These are phyloP conservation scores for Beta lomatogona DNA, from an alignment of 179 eudicot genomes.

Conservation along the genomic window DNA sequence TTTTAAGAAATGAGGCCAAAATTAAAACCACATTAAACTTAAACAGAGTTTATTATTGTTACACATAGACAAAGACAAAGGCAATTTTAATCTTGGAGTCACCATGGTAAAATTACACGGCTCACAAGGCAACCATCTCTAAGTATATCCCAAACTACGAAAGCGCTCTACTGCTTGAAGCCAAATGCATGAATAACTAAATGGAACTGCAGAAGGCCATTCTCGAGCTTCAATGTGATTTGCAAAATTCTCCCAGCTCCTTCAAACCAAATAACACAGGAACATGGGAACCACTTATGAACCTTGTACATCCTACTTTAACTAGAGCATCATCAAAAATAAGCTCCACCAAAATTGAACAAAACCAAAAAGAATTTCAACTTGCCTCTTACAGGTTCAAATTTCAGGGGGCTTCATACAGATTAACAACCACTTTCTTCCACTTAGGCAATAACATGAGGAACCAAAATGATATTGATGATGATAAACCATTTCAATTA, in stretches of 20 bases:
- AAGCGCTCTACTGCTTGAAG: neutral
- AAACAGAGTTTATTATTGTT: constrained; percentile 23
- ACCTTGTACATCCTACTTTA: constrained; percentile 51
- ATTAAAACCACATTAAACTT: neutral
- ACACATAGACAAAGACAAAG: constrained; percentile 9
- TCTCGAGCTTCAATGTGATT: constrained; percentile 19
- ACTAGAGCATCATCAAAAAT: constrained; percentile 54
- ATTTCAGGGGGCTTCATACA: constrained; percentile 13
- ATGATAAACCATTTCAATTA: neutral
- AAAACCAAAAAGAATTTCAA: constrained; percentile 3
- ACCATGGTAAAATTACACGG: neutral
- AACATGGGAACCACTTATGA: constrained; percentile 28
- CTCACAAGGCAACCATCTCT: neutral
- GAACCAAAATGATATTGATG: constrained; percentile 1
- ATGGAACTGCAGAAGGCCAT: constrained; percentile 6
- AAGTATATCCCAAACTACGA: neutral
- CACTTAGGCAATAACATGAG: neutral
- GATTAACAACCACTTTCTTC: constrained; percentile 10
- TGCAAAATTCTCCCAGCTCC: constrained; percentile 40
- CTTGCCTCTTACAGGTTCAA: constrained; percentile 18
- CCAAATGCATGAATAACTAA: neutral
- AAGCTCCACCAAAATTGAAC: constrained; percentile 39
- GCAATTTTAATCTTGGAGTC: neutral
- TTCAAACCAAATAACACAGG: constrained; percentile 36
- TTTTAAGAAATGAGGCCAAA: neutral